Conservation (phyloP, 495 filamentous ascomycete genomes). For the Rusavskia elegans region DNA sequence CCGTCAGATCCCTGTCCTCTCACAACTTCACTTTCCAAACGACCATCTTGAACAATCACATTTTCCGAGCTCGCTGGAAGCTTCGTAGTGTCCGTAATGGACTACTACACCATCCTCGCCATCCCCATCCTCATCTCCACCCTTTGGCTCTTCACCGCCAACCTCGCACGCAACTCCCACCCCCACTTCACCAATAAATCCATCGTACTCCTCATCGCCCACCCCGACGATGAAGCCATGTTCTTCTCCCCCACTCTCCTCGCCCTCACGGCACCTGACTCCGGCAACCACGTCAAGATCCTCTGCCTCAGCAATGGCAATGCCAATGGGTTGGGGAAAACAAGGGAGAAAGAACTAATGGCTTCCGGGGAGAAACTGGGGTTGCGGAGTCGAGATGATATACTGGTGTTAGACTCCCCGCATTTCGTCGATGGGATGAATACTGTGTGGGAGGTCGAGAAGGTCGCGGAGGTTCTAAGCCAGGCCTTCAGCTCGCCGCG, state of each 20-base stretch:
- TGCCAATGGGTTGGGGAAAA: constrained; percentile 72
- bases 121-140: constrained; percentile 43
- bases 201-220: constrained; percentile 82
- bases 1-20: background rate
- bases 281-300: constrained; percentile 83
- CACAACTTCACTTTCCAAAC: background rate
- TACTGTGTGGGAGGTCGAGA: constrained; percentile 49
- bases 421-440: constrained; percentile 79
- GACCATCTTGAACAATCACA: background rate
- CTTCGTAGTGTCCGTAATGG: constrained; percentile 13
- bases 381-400: constrained; percentile 52
- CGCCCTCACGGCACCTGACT: constrained; percentile 53
- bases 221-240: constrained; percentile 98
- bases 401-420: constrained; percentile 66
- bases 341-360: constrained; percentile 65
- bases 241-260: constrained; percentile 89
- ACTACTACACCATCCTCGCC: constrained; percentile 33
- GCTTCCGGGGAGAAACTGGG: constrained; percentile 64
- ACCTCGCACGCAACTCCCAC: constrained; percentile 38
- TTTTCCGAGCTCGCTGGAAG: background rate
- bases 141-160: constrained; percentile 39
- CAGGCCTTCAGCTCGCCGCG: constrained; percentile 15
- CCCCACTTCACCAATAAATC: constrained; percentile 61
- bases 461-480: constrained; percentile 51
- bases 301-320: constrained; percentile 83